phyloP scores from a whole-genome alignment of 2,329 filamentous ascomycete species.

The Thelonectria blattea region DNA sequence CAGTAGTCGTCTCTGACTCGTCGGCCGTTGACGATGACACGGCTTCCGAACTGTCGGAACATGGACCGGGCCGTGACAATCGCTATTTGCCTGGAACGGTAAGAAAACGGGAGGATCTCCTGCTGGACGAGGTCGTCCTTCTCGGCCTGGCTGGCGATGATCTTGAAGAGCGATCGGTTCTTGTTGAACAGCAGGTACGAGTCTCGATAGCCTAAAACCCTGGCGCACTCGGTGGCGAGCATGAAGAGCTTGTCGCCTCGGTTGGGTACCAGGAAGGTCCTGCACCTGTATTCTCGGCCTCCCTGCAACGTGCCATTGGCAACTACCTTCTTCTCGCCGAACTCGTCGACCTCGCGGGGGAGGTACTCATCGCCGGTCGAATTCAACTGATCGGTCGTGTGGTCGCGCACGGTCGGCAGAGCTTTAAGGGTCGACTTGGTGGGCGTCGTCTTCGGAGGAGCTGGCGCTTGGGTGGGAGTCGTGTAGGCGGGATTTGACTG shows the following conservation, averaged over 20 bases:
- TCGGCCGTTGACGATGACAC: constrained; percentile 87
- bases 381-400: constrained; percentile 94
- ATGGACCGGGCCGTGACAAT: constrained; percentile 97
- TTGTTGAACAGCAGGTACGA: constrained; percentile 99
- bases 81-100: constrained; percentile 96
- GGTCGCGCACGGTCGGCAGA: constrained; percentile 91
- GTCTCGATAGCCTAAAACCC: constrained; percentile 91
- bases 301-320: constrained; percentile 81
- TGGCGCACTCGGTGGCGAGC: constrained; percentile 96
- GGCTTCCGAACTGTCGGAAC: constrained; percentile 97
- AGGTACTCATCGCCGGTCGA: constrained; percentile 92
- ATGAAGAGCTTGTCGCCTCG: constrained; percentile 95
- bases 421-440: constrained; percentile 89
- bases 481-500: constrained; percentile 51
- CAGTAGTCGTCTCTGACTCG: constrained; percentile 97
- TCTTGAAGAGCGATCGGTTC: constrained; percentile 95
- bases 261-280: constrained; percentile 91
- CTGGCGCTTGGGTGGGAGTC: constrained; percentile 47
- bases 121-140: constrained; percentile 96
- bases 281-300: constrained; percentile 85
- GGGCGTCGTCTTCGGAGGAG: constrained; percentile 80
- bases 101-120: constrained; percentile 96
- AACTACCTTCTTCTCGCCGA: constrained; percentile 93
- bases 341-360: constrained; percentile 89
- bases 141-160: constrained; percentile 93